Conservation (phyloP, 331 rosid genomes). For the Cucumis variabilis region DNA sequence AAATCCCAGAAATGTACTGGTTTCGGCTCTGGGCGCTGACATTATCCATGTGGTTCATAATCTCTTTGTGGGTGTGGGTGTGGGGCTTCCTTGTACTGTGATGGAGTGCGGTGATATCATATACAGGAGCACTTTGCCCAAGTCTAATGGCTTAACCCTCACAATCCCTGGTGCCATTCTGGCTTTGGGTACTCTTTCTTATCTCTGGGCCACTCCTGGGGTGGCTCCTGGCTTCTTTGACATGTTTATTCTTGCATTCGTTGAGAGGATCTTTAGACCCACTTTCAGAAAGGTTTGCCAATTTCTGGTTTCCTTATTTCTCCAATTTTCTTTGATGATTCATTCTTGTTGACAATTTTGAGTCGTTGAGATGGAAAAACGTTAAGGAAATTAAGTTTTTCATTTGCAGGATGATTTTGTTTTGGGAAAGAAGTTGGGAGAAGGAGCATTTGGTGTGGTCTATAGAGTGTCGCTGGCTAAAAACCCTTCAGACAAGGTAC, state of each 20-base stretch:
- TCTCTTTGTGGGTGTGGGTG: conserved; percentile 85
- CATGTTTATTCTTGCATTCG: conserved; percentile 96
- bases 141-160: conserved; percentile 68
- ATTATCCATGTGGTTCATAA: conserved; percentile 58
- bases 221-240: conserved; percentile 98
- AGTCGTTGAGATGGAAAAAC: neutral
- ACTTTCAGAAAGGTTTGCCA: conserved; percentile 70
- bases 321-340: neutral
- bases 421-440: conserved; percentile 93
- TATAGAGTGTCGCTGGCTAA: conserved; percentile 76
- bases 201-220: conserved; percentile 97
- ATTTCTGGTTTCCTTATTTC: neutral
- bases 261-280: conserved; percentile 80
- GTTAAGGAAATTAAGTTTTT: conserved; percentile 28
- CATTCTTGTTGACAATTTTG: neutral
- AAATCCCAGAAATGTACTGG: conserved; percentile 40
- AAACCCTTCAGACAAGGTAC: conserved; percentile 81
- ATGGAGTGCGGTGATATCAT: conserved; percentile 98
- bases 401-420: conserved; percentile 84
- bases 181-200: conserved; percentile 79
- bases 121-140: conserved; percentile 92
- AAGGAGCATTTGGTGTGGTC: conserved; percentile 96
- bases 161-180: conserved; percentile 77
- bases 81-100: conserved; percentile 90
- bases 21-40: conserved; percentile 57